A percentile compares a stretch with the other conserved stretches of the same genome.
phyloP scores from a whole-genome alignment of 345 rosid genomes.

The Cardamine occulta region DNA sequence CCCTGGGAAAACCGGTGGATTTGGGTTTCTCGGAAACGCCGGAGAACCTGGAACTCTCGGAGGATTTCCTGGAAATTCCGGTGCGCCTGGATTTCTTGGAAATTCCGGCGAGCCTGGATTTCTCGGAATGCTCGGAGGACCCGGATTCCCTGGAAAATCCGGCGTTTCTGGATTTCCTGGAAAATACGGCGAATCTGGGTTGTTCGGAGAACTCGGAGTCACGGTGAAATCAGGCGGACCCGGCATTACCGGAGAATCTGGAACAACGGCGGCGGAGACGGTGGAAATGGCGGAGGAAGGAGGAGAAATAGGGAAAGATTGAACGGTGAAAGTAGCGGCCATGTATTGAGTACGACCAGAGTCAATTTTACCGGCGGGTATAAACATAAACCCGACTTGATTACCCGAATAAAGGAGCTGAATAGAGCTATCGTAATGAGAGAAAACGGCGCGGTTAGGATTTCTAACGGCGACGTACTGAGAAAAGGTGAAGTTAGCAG shows the following conservation, averaged over 20 bases:
- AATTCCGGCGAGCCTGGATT: slow-evolving; percentile 37
- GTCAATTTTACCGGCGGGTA: slow-evolving; percentile 92
- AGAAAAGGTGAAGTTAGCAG: slow-evolving; percentile 88
- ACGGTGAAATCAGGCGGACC: slow-evolving; percentile 40
- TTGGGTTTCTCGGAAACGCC: slow-evolving; percentile 6
- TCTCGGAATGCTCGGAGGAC: slow-evolving; percentile 13
- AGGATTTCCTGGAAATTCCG: slow-evolving; percentile 12
- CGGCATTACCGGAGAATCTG: slow-evolving; percentile 28
- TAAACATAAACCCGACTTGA: slow-evolving; percentile 95
- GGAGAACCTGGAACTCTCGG: slow-evolving; percentile 16
- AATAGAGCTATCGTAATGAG: slow-evolving; percentile 92
- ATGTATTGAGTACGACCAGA: slow-evolving; percentile 81
- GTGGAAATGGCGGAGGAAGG: slow-evolving; percentile 40
- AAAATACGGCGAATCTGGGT: slow-evolving; percentile 29
- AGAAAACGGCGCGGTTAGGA: slow-evolving; percentile 82
- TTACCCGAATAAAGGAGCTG: slow-evolving; percentile 87
- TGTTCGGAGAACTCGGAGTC: slow-evolving; percentile 23
- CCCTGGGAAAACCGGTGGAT: slow-evolving; percentile 14
- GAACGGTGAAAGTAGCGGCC: slow-evolving; percentile 93
- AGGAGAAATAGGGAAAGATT: slow-evolving; percentile 70
- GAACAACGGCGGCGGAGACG: slow-evolving; percentile 43
- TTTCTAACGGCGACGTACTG: slow-evolving; percentile 85
- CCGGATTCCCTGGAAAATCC: slow-evolving; percentile 12
- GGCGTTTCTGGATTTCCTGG: slow-evolving; percentile 26
- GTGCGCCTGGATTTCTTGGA: slow-evolving; percentile 14